Base-by-base conservation (phyloP, 768 basidiomycete species). In the Lactarius deliciosus region DNA sequence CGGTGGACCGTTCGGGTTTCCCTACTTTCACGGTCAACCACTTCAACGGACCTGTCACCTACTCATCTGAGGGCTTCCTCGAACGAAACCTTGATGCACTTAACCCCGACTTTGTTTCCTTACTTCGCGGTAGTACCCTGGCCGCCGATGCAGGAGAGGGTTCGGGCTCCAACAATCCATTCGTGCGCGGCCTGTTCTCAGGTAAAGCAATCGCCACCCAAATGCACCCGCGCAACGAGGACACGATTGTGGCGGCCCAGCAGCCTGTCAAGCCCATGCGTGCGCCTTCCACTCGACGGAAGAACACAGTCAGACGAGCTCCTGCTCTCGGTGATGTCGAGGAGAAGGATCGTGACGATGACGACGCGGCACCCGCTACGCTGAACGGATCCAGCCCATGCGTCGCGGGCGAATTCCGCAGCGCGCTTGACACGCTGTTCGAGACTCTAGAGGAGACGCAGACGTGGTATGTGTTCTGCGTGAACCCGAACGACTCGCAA, bases 401-500 rank as follows among this genome's bases (percentile, higher is more conserved):
- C 71, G 87, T 96, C 7, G 88, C 94, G 1, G 92, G 95, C 61
- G 93, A 96, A 76, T 94, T 97, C 82, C 86, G 87, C 71, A 77
- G 87, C 0, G 92, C 95, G 5, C 78, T 97, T 59, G 90, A 95
- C 73, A 90, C 88, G 0, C 82, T 97, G 18, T 91, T 98, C 70
- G 86, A 90, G 69, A 94, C 94, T 1, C 80, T 98, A 30, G 88
- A 90, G 62, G 96, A 97, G 72, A 91, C 93, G 18, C 91, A 95
- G 77, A 79, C 86, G 2, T 98, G 95, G 95, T 90, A 88, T 72
- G 83, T 97, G 20, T 93, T 96, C 77, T 97, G 94, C 73, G 77
- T 98, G 71, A 94, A 91, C 75, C 94, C 96, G 5, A 99, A 98
- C 74, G 95, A 98, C 78, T 89, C 93, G 30, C 96, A 96, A 74